A percentile compares a stretch with the other conserved stretches of the same genome.
phyloP scores from a whole-genome alignment of 805 yeast species.

The Candida rishiriensis region DNA sequence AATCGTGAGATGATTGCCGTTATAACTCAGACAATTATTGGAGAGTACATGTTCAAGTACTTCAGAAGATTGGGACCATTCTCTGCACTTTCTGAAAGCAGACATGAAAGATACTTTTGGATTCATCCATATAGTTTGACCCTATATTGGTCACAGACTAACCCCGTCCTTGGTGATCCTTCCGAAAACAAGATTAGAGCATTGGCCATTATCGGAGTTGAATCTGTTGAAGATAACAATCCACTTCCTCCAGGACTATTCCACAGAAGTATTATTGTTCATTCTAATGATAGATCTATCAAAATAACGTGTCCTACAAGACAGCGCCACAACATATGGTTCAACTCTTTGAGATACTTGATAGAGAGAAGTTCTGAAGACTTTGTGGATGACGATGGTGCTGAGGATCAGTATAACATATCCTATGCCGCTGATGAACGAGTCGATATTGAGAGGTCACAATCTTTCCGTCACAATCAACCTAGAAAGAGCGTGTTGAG shows the following conservation, averaged over 20 bases:
- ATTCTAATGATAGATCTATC: constrained; percentile 55
- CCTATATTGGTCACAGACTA: constrained; percentile 79
- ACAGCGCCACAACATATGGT: constrained; percentile 89
- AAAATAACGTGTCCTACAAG: constrained; percentile 85
- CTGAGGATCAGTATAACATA: constrained; percentile 32
- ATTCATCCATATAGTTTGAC: constrained; percentile 91
- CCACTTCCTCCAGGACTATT: constrained; percentile 87
- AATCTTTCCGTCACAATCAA: constrained; percentile 24
- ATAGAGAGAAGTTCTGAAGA: constrained; percentile 63
- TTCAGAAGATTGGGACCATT: constrained; percentile 73
- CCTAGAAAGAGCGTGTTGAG: constrained; percentile 15
- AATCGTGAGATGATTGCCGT: constrained; percentile 77
- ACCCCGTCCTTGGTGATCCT: constrained; percentile 72
- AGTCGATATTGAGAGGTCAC: constrained; percentile 26
- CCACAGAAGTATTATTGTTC: constrained; percentile 77
- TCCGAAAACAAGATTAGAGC: constrained; percentile 66
- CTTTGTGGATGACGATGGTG: constrained; percentile 43
- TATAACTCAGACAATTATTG: constrained; percentile 88
- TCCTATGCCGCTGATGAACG: constrained; percentile 24
- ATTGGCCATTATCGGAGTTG: constrained; percentile 73
- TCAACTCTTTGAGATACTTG: constrained; percentile 72
- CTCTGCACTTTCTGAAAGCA: constrained; percentile 66
- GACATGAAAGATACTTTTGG: constrained; percentile 95
- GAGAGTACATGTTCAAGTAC: constrained; percentile 85
- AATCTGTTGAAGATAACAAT: constrained; percentile 76